phyloP scores from a whole-genome alignment of 345 rosid genomes.

The Lepidium africanum region DNA sequence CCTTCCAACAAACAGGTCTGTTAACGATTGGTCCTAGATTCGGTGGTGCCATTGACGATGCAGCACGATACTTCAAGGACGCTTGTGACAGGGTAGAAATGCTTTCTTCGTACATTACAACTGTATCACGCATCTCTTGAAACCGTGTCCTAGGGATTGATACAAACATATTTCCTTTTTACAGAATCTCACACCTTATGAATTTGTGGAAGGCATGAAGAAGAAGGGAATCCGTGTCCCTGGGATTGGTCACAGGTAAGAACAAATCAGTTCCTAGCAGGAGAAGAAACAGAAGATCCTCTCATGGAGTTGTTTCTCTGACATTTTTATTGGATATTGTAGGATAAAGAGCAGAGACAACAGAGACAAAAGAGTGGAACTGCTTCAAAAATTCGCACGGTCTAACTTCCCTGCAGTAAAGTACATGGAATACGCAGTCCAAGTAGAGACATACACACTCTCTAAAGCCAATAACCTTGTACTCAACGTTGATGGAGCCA shows the following conservation, averaged over 20 bases:
- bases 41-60: conserved; percentile 98
- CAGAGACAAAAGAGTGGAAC: conserved; percentile 92
- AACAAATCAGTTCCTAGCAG: neutral
- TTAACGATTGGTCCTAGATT: conserved; percentile 96
- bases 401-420: conserved; percentile 88
- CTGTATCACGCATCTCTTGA: conserved; percentile 1
- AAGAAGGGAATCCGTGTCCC: conserved; percentile 99
- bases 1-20: conserved; percentile 50
- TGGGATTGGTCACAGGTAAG: conserved; percentile 94
- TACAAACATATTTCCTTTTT: conserved; percentile 2
- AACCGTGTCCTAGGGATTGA: neutral
- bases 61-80: conserved; percentile 95
- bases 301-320: neutral
- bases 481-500: conserved; percentile 84
- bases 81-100: conserved; percentile 72
- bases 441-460: conserved; percentile 82
- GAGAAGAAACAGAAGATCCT: neutral
- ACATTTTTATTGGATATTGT: neutral
- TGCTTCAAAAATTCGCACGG: conserved; percentile 74
- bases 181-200: conserved; percentile 82
- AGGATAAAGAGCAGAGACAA: conserved; percentile 98
- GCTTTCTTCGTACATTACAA: neutral
- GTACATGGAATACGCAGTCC: conserved; percentile 87
- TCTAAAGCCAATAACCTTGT: conserved; percentile 83
- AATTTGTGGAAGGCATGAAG: conserved; percentile 91